Percentiles rank a stretch among this genome's conserved stretches.
Conservation (phyloP, 2,329 filamentous ascomycete genomes). For the Aaosphaeria pasadenensis region DNA sequence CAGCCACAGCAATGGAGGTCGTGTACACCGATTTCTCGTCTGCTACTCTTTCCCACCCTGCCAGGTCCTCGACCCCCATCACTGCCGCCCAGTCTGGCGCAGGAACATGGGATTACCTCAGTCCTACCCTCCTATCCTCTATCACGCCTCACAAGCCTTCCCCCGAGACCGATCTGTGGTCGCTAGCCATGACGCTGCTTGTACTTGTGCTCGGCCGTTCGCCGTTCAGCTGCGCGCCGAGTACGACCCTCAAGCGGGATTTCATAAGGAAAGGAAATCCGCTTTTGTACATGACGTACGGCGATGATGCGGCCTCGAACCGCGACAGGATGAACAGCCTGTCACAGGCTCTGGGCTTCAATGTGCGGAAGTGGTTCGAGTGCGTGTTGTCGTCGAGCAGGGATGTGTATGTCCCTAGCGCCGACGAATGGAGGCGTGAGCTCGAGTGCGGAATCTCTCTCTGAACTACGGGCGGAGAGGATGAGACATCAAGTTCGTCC, state of each 20-base stretch:
- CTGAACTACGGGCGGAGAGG: not conserved
- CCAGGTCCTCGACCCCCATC: constrained; percentile 8
- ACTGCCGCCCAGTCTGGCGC: constrained; percentile 26
- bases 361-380: constrained; percentile 35
- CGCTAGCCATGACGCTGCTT: constrained; percentile 45
- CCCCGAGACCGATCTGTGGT: constrained; percentile 42
- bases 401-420: constrained; percentile 5
- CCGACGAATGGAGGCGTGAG: constrained; percentile 15
- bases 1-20: constrained; percentile 11
- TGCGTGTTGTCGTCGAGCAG: constrained; percentile 30
- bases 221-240: constrained; percentile 38
- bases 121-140: constrained; percentile 27
- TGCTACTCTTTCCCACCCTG: constrained; percentile 18
- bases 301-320: constrained; percentile 31
- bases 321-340: constrained; percentile 29
- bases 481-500: not conserved
- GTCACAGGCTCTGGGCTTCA: constrained; percentile 15
- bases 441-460: no score
- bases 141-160: constrained; percentile 25
- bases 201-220: constrained; percentile 41
- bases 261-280: constrained; percentile 43
- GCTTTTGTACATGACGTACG: constrained; percentile 36
- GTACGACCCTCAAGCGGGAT: constrained; percentile 41
- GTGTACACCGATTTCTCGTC: constrained; percentile 47
- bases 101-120: constrained; percentile 49